These are phyloP conservation scores for Amaranthus palmeri DNA, from an alignment of 148 eudicot genomes.

Conservation along the genomic window DNA sequence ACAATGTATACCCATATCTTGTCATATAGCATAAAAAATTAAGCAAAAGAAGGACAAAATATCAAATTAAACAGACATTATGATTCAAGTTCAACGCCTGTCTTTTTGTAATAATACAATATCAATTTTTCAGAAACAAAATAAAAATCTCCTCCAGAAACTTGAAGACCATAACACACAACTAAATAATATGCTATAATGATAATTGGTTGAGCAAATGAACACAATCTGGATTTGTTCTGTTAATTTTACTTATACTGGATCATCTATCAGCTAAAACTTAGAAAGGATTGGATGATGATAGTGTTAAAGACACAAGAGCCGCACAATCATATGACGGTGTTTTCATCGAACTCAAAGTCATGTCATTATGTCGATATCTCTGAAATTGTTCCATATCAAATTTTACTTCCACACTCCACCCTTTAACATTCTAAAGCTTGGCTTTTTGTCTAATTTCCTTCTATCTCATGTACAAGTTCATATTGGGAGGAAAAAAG, in stretches of 20 bases:
- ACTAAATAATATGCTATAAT: neutral
- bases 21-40: neutral
- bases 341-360: too few relatives aligned
- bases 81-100: slow-evolving; percentile 1
- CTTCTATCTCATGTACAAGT: neutral
- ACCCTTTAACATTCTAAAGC: too few relatives aligned
- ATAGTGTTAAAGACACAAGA: too few relatives aligned
- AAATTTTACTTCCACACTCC: too few relatives aligned
- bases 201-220: too few relatives aligned
- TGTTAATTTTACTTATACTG: neutral
- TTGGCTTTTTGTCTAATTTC: neutral
- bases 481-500: neutral
- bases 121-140: neutral
- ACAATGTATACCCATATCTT: neutral
- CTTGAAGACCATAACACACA: neutral
- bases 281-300: neutral
- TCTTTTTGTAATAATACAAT: neutral
- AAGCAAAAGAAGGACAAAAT: neutral
- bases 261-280: neutral
- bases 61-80: neutral
- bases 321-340: too few relatives aligned
- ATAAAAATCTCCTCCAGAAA: neutral
- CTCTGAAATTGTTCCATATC: too few relatives aligned
- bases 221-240: neutral
- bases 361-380: too few relatives aligned